These are phyloP conservation scores for Calocera cornea DNA, from an alignment of 768 basidiomycete species.

Conservation along the genomic window DNA sequence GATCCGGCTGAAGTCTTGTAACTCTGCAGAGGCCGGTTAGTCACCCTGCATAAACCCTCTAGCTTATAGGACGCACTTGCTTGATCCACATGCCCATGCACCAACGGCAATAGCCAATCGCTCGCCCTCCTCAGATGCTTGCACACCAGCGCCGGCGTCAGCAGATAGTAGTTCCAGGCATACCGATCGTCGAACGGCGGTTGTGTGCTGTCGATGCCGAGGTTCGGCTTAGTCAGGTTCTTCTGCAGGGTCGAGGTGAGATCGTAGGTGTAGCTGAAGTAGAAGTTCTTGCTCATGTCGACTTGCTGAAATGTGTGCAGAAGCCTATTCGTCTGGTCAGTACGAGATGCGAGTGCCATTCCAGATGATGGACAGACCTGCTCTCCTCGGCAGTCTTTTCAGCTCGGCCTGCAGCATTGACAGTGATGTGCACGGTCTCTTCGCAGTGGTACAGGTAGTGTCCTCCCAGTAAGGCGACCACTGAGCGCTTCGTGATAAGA, in stretches of 20 bases:
- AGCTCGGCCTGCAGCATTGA: slow-evolving; percentile 65
- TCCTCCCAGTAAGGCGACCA: slow-evolving; percentile 86
- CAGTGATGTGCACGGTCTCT: slow-evolving; percentile 66
- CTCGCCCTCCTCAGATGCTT: slow-evolving; percentile 20
- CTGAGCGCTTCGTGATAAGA: slow-evolving; percentile 73
- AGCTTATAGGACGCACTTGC: slow-evolving; percentile 54
- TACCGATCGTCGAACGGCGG: slow-evolving; percentile 77
- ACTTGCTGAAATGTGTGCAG: slow-evolving; percentile 91
- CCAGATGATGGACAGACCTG: slow-evolving; percentile 23
- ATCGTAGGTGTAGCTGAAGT: slow-evolving; percentile 97
- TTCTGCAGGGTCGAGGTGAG: slow-evolving; percentile 89
- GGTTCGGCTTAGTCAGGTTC: slow-evolving; percentile 55
- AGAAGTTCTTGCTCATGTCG: slow-evolving; percentile 98
- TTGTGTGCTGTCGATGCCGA: not conserved
- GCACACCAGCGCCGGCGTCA: slow-evolving; percentile 49
- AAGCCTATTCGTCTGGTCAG: slow-evolving; percentile 29
- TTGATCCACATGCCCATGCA: slow-evolving; percentile 96
- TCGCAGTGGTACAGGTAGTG: slow-evolving; percentile 97
- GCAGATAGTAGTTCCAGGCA: slow-evolving; percentile 89
- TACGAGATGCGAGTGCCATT: not conserved
- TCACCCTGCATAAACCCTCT: not conserved
- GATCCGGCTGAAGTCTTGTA: slow-evolving; percentile 78
- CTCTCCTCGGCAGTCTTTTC: slow-evolving; percentile 84
- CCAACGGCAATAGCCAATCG: slow-evolving; percentile 77
- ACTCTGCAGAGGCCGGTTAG: slow-evolving; percentile 39